phyloP scores from a whole-genome alignment of 192 early-diverging fungal species.

The Coemansia sp. region DNA sequence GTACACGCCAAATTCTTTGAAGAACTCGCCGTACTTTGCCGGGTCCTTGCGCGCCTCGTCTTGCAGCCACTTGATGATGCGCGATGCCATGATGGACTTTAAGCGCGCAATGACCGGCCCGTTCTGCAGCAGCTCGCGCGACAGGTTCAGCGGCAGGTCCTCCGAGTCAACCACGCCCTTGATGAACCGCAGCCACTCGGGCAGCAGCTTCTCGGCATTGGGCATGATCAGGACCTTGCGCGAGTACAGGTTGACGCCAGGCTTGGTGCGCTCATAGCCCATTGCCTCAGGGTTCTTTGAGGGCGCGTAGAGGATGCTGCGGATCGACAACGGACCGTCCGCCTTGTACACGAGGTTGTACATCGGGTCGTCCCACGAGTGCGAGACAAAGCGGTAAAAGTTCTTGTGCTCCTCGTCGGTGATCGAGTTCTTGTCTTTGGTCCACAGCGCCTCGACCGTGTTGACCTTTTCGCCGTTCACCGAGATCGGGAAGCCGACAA shows the following conservation, averaged over 20 bases:
- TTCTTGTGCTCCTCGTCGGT: slow-evolving; percentile 80
- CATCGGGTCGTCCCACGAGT: slow-evolving; percentile 71
- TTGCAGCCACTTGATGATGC: slow-evolving; percentile 83
- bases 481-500: slow-evolving; percentile 97
- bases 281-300: slow-evolving; percentile 53
- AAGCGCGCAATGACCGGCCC: slow-evolving; percentile 77
- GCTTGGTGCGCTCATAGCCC: slow-evolving; percentile 58
- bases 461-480: slow-evolving; percentile 84
- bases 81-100: slow-evolving; percentile 84
- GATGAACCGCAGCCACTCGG: slow-evolving; percentile 87
- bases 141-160: slow-evolving; percentile 97
- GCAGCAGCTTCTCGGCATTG: slow-evolving; percentile 81
- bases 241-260: slow-evolving; percentile 92
- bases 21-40: slow-evolving; percentile 69
- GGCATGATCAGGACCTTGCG: slow-evolving; percentile 97
- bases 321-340: slow-evolving; percentile 93
- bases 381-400: slow-evolving; percentile 83
- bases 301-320: slow-evolving; percentile 84
- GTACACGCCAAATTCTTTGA: slow-evolving; percentile 68
- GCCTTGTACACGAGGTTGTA: slow-evolving; percentile 87
- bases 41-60: slow-evolving; percentile 62
- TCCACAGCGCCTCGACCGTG: slow-evolving; percentile 93
- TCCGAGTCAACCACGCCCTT: slow-evolving; percentile 94
- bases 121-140: slow-evolving; percentile 95
- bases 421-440: slow-evolving; percentile 75